Evolutionary conservation across 768 basidiomycete species (phyloP), one percentile per base, ranked within the genome.

Genomic region (Tricholoma sp.): DNA sequence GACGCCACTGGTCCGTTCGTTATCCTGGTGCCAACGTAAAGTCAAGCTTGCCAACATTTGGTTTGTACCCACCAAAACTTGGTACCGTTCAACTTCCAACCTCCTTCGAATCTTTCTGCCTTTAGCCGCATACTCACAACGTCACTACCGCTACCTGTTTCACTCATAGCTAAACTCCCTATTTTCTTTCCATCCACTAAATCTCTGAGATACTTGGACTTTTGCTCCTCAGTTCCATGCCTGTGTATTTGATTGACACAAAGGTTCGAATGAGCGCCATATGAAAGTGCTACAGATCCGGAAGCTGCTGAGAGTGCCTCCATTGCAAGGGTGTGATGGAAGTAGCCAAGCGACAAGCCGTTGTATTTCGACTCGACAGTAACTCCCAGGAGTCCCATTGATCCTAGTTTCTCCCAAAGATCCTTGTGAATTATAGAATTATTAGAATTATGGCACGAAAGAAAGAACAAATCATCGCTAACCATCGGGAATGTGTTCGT

Each of bases 131-230:
- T 98, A 66, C 91, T 91, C 18, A 97, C 85, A n/a, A 98, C 94
- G 72, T 98, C 94, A 66, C 91, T 94, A 56, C 95, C 95, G 63
- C 88, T 86, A 14, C 89, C 92, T 1, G 88, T 80, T 75, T 98
- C 95, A 64, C 89, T 92, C 95, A 98, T 98, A 2, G 95, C 95
- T 59, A 98, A 76, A 63, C 89, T 86, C 37, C 95, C 95, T 29
- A 98, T 83, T 68, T 90, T 88, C 66, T 77, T 83, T 19, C 95
- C 95, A 27, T 82, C 78, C 35, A 96, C 74, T 46, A 97, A 78
- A 65, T 87, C 86, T 4, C 88, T 84, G 4, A 98, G 80, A 70
- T 94, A 96, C 70, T 89, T 91, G 37, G 74, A 72, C 70, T 94
- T 94, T 74, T 98, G 95, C 27, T 76, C 79, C 34, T 84, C 80